phyloP scores from a whole-genome alignment of 805 yeast genomes.

The Tetrapisispora fleetii region DNA sequence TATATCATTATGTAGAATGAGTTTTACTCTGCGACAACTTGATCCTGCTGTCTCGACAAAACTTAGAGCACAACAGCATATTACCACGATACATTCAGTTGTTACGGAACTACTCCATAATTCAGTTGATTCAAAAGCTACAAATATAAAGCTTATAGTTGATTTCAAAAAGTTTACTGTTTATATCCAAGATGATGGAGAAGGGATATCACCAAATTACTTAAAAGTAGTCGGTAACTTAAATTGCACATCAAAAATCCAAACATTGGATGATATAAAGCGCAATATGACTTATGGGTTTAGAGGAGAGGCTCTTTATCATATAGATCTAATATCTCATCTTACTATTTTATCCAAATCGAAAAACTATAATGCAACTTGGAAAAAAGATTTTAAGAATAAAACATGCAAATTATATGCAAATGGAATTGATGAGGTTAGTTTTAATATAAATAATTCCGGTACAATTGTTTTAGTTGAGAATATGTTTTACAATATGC shows the following conservation, averaged over 20 bases:
- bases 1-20: conserved; percentile 3
- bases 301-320: conserved; percentile 60
- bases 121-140: conserved; percentile 45
- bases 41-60: conserved; percentile 8
- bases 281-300: conserved; percentile 46
- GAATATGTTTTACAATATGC: conserved; percentile 18
- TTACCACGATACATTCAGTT: conserved; percentile 33
- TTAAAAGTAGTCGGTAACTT: conserved; percentile 38
- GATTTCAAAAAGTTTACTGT: conserved; percentile 30
- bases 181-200: conserved; percentile 58
- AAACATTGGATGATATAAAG: conserved; percentile 30
- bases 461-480: conserved; percentile 18
- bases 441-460: not conserved
- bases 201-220: conserved; percentile 48
- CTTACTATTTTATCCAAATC: conserved; percentile 41
- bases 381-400: conserved; percentile 6
- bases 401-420: not conserved
- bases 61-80: conserved; percentile 29
- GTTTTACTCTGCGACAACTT: conserved; percentile 10
- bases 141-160: conserved; percentile 28
- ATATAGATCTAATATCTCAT: conserved; percentile 40
- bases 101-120: conserved; percentile 45
- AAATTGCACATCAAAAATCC: conserved; percentile 48
- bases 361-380: conserved; percentile 21
- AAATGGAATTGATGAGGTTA: not conserved